Base-by-base conservation (phyloP, 495 filamentous ascomycete species). In the Emericellopsis terricola region DNA sequence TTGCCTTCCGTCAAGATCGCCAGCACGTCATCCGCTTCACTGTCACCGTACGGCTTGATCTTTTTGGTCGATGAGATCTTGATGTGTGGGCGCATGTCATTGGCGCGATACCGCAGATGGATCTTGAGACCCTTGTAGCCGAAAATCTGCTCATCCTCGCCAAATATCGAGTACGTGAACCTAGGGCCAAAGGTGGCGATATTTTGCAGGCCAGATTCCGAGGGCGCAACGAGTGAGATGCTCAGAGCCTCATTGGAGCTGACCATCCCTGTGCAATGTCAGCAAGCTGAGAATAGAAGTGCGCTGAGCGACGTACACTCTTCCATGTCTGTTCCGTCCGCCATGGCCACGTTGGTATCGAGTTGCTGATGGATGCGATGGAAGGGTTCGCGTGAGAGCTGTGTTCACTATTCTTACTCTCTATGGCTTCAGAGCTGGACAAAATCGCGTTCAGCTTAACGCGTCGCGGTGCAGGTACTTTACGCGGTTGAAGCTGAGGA, bases 131-230 rank as follows among this genome's bases (percentile, higher is more conserved):
- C 68, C 42, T 79, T 72, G 56, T 96, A 93, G 15, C 89, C 89
- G 42, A 94, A 87, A 33, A 99, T 87, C 11, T 59, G 62, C 57
- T 99, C 84, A 0, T 82, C 75, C 11, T 94, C 76, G 46, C 84
- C 87, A 46, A 94, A 96, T 37, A 99, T 79, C 0, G 78, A 59
- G 51, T 94, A 94, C 14, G 85, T 94, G 52, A 87, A 89, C 44
- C 68, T 68, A 2, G 89, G 89, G 38, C 81, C 66, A 55, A 96
- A 94, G 35, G 62, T 65, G 14, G 64, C 60, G 19, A 78, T 45
- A 3, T 66, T 69, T 44, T 69, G 69, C 14, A 69, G 59, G 37
- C 63, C 66, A 23, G 60, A 48, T 5, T 64, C 50, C 9, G 59
- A 54, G 1, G 78, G 68, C 40, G 66, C 63, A 27, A 84, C 63